Evolutionary conservation across 1,139 yeast species (phyloP).

Genomic region (Candida smagusa): DNA sequence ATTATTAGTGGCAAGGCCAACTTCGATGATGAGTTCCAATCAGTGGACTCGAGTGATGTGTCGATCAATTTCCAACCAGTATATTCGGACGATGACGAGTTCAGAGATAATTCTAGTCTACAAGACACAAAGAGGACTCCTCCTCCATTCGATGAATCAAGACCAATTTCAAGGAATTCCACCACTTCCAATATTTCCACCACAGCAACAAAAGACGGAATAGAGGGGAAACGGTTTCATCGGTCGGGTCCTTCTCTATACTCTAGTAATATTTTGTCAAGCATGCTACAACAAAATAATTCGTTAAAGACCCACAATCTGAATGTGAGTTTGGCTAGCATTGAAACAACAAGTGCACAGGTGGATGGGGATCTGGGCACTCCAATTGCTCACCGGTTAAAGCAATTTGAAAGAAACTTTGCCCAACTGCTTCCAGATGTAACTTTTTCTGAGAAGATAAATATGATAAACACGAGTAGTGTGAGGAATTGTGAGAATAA

Average conservation of each 20-base stretch:
- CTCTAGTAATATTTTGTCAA: slow-evolving; percentile 31
- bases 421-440: slow-evolving; percentile 20
- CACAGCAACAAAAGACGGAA: slow-evolving; percentile 71
- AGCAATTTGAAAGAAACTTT: slow-evolving; percentile 10
- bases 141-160: slow-evolving; percentile 18
- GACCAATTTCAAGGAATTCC: slow-evolving; percentile 61
- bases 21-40: slow-evolving; percentile 24
- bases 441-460: slow-evolving; percentile 30
- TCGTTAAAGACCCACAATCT: too few relatives aligned
- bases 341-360: slow-evolving; percentile 32
- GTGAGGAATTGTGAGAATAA: too few relatives aligned
- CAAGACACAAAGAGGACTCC: neutral
- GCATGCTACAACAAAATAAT: slow-evolving; percentile 26
- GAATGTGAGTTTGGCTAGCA: neutral
- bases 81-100: neutral
- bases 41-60: slow-evolving; percentile 1
- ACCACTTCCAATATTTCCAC: slow-evolving; percentile 65
- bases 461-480: slow-evolving; percentile 15
- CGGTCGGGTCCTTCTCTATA: slow-evolving; percentile 37
- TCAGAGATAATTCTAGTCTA: too few relatives aligned
- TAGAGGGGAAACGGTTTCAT: slow-evolving; percentile 60
- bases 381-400: slow-evolving; percentile 8
- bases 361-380: slow-evolving; percentile 22
- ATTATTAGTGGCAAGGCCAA: slow-evolving; percentile 37
- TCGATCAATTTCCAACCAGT: neutral